phyloP scores from a whole-genome alignment of 140 eudicot species.

The Bidens hawaiensis region DNA sequence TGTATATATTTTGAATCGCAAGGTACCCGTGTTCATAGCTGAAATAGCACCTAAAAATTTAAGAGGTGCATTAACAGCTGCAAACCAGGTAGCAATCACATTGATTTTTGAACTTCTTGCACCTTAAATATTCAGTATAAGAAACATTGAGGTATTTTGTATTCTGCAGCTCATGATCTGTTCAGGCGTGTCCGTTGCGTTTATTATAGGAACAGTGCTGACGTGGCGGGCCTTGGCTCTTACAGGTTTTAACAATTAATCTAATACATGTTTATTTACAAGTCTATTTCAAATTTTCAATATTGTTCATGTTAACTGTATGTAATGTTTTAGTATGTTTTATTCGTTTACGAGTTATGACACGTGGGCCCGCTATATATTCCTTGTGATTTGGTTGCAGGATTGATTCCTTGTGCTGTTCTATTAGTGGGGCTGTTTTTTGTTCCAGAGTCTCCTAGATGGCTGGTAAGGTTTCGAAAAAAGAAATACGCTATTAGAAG shows the following conservation, averaged over 20 bases:
- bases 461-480: conserved; percentile 55
- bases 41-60: conserved; percentile 83
- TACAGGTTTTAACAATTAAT: conserved; percentile 44
- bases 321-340: too few relatives aligned
- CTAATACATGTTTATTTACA: conserved; percentile 1
- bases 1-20: conserved; percentile 9
- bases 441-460: conserved; percentile 95
- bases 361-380: too few relatives aligned
- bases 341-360: too few relatives aligned
- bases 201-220: conserved; percentile 68
- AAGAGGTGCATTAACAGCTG: conserved; percentile 88
- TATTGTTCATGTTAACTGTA: too few relatives aligned
- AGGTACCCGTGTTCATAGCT: conserved; percentile 91
- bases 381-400: conserved; percentile 45
- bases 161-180: conserved; percentile 76
- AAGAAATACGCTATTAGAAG: not conserved
- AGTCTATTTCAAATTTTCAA: too few relatives aligned
- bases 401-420: conserved; percentile 71
- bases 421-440: conserved; percentile 61
- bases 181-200: conserved; percentile 75
- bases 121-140: not conserved
- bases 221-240: conserved; percentile 85
- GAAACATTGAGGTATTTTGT: conserved; percentile 1
- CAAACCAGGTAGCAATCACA: conserved; percentile 43
- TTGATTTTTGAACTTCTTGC: not conserved